Base-by-base conservation (phyloP, 306 rosid species). In the Calophaca sinica region DNA sequence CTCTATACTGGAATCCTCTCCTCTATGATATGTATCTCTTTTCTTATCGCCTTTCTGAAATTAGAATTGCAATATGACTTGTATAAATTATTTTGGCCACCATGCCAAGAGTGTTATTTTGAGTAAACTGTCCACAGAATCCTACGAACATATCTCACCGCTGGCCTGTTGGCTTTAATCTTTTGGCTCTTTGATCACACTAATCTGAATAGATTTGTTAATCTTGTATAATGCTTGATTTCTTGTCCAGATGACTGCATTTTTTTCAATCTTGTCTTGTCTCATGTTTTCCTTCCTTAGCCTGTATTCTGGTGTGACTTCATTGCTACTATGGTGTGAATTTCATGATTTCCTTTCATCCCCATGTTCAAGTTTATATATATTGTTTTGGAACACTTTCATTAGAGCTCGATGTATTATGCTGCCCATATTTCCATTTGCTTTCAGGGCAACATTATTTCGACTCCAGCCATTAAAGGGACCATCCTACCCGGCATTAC, bases 401-500 rank as follows among this genome's bases (percentile, higher is more conserved):
- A 33, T 41, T 70, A 29, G 31, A 79, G 70, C 51, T 71, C 38
- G 72, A 44, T 12, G 35, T n/a, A 13, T 48, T 72, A 70, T 50
- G 38, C 49, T 66, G 46, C 32, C 35, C n/a, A 69, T 41, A 26
- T 67, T 57, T 72, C 60, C 20, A 63, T 80, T 41, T 82, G 50
- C 13, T 81, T 57, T 49, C 72, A 96, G 99, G 96, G 83, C 63
- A 79, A 89, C 44, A 50, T 85, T 58, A 90, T 96, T 74, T 87
- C 91, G 49, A 96, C 99, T 76, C 99, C 99, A 35, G 87, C 84
- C 66, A 84, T 96, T 51, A 92, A 89, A 76, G 99, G 99, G 72
- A 96, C 99, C 48, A 96, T 96, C 75, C 86, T 96, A 81, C 99
- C 99, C 12, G 99, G 99, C 67, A 88, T 96, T 73, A 96, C 99